Conservation (phyloP, 2,329 filamentous ascomycete species). For the Stylonectria norvegica region DNA sequence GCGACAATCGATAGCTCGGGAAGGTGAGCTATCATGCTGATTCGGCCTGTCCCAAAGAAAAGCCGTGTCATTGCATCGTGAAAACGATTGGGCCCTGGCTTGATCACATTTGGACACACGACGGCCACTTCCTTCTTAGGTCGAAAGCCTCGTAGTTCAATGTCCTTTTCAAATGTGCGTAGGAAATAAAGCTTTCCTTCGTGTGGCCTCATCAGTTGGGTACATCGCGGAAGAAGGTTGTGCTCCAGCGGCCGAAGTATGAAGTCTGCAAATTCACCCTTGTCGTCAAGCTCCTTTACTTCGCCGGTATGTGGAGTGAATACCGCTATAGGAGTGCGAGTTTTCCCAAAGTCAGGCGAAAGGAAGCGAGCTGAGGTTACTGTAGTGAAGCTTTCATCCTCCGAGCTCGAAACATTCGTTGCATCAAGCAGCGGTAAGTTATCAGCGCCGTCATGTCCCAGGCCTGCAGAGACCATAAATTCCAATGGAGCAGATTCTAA, state of each 20-base stretch:
- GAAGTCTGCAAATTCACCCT: no score
- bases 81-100: slow-evolving; percentile 24
- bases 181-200: slow-evolving; percentile 35
- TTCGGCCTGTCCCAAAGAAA: slow-evolving; percentile 34
- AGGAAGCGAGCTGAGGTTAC: no score
- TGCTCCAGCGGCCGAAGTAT: slow-evolving; percentile 11
- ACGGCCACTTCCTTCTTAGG: slow-evolving; percentile 27
- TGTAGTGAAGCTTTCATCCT: no score
- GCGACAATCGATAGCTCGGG: slow-evolving; percentile 69
- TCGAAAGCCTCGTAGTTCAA: slow-evolving; percentile 44
- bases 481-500: no score
- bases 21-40: slow-evolving; percentile 62
- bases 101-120: slow-evolving; percentile 30
- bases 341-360: no score
- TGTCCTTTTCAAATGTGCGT: slow-evolving; percentile 46
- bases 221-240: slow-evolving; percentile 11
- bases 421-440: no score
- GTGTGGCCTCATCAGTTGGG: slow-evolving; percentile 9
- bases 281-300: no score
- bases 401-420: no score
- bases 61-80: slow-evolving; percentile 18
- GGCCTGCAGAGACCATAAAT: no score
- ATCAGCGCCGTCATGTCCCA: no score
- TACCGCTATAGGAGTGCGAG: no score
- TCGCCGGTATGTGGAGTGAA: no score